Base-by-base conservation (phyloP, 1,284 basidiomycete species). In the Gastroboletus turbinatus region DNA sequence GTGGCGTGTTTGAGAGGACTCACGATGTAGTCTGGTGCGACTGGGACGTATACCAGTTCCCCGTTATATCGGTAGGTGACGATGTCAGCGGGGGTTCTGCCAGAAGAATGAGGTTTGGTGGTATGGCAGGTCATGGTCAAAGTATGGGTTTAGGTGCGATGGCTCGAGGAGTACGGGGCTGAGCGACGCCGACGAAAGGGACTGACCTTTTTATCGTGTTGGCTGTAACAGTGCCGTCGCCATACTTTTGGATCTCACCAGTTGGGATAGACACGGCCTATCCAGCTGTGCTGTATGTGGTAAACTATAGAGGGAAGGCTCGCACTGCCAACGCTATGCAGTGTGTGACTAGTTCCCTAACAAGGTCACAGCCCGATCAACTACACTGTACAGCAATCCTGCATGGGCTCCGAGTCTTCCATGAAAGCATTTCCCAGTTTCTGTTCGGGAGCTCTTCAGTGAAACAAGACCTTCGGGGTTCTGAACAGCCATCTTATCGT, bases 31-130 rank as follows among this genome's bases (percentile, higher is more conserved):
- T 71, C 65, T n/a, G 67, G 51, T 10, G 77, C 75, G 0, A 78
- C 78, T 0, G 74, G 75, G 0, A 88, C 84, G 52, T 83, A 85
- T 1, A 84, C 80, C 50, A 84, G 72, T 33, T 73, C 64, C 2
- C 71, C 68, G 1, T 73, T 67, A 16, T 71, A 72, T 35, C 79
- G 77, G 60, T 85, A 86, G 10, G 82, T 85, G 53, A 87, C 66
- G 55, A 84, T 69, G 25, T 82, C 76, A 7, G 73, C 52, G 5
- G 70, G 19, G 1, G 39, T 19, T 8, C 21, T 35, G 27, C 45
- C 44, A 19, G 46, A 10, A 4, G 43, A 11, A 4, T 21, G 45
- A 17, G 39, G 3, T 44, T 42, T 58, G 16, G 14, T 46, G 0
- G 49, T 32, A 17, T 23, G 33, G 36, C n/a, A 44, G 30, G 35